Evolutionary conservation across 2,329 filamentous ascomycete species (phyloP).

Genomic region (Colletotrichum navitas): DNA sequence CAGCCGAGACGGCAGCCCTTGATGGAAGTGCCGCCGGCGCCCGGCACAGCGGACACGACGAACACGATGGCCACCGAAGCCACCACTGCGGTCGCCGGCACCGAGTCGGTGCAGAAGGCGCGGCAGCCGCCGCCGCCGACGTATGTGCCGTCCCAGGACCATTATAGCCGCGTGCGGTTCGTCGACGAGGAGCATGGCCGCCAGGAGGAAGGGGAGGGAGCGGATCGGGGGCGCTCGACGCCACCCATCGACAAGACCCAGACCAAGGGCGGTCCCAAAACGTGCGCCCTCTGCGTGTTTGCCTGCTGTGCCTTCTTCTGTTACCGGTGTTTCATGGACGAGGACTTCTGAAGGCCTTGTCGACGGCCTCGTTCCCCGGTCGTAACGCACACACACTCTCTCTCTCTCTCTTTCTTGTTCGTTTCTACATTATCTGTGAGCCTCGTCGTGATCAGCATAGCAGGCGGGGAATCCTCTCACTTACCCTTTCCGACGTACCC

Average conservation of each 20-base stretch:
- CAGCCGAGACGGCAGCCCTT: slow-evolving; percentile 11
- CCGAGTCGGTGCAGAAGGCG: slow-evolving; percentile 12
- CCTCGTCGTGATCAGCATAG: background rate
- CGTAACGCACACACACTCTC: background rate
- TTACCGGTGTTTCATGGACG: slow-evolving; percentile 37
- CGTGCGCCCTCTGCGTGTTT: slow-evolving; percentile 31
- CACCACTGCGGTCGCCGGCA: slow-evolving; percentile 9
- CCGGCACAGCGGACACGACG: slow-evolving; percentile 2
- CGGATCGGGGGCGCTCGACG: background rate
- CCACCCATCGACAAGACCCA: slow-evolving; percentile 26
- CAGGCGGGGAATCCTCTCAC: background rate
- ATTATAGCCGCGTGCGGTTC: slow-evolving; percentile 33
- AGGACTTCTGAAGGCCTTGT: slow-evolving; percentile 30
- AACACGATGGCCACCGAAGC: slow-evolving; percentile 16
- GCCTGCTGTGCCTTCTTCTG: slow-evolving; percentile 38
- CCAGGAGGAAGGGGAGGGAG: background rate
- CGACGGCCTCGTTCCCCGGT: background rate
- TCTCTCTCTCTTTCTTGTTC: background rate
- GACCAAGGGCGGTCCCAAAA: slow-evolving; percentile 25
- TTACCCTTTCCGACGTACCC: too few relatives aligned
- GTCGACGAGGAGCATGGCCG: slow-evolving; percentile 23
- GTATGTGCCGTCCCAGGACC: slow-evolving; percentile 24
- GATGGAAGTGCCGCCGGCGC: slow-evolving; percentile 15
- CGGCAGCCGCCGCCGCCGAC: slow-evolving; percentile 31
- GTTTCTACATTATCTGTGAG: background rate